Evolutionary conservation across 345 rosid species (phyloP).

Genomic region (Cardiospermum halicacabum): DNA sequence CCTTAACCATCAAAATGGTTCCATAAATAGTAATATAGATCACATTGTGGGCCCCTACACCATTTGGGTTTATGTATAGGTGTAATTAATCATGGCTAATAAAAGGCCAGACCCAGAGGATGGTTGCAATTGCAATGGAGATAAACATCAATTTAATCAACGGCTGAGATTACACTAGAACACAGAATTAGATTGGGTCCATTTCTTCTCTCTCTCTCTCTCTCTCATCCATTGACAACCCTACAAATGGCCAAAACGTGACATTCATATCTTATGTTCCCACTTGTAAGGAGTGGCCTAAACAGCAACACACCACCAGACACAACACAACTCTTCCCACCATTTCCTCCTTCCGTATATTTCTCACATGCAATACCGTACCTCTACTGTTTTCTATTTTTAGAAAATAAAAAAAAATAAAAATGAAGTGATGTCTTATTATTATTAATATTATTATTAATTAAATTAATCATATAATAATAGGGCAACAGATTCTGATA

Average conservation of each 20-base stretch:
- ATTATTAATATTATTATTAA: too few species aligned
- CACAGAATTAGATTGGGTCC: not conserved
- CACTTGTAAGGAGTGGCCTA: slow-evolving; percentile 26
- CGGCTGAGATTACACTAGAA: not conserved
- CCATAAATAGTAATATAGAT: not conserved
- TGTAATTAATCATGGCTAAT: not conserved
- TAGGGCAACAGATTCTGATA: not conserved
- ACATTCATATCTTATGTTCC: slow-evolving; percentile 24
- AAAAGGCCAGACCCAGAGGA: too few species aligned
- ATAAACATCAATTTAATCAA: not conserved
- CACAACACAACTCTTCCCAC: not conserved
- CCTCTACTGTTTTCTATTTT: not conserved
- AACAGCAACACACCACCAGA: not conserved
- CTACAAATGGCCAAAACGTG: not conserved
- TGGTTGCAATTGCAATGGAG: too few species aligned
- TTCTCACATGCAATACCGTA: slow-evolving; percentile 17
- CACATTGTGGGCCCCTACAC: not conserved
- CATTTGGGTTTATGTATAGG: not conserved
- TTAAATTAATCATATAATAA: too few species aligned
- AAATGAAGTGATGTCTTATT: too few species aligned
- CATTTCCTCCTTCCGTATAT: slow-evolving; percentile 13
- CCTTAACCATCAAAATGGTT: not conserved
- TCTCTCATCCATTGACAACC: too few species aligned
- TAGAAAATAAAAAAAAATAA: not conserved
- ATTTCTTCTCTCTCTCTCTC: not conserved